A percentile compares a stretch with the other conserved stretches of the same genome.
These are phyloP conservation scores for Salix koriyanagi DNA, from an alignment of 345 rosid species.

Conservation along the genomic window DNA sequence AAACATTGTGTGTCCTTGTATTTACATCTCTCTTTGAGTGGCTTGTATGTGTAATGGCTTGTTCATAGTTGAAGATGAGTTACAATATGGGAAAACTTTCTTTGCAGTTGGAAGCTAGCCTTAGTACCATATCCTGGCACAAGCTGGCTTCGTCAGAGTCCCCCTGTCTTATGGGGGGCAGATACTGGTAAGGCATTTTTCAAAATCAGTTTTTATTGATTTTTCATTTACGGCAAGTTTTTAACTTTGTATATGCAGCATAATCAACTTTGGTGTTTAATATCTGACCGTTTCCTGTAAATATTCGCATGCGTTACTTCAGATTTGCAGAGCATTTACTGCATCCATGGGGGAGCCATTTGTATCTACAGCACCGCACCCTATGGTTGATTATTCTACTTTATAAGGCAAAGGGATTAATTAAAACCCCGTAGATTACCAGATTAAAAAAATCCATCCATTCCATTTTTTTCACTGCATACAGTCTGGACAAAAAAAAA, in stretches of 20 bases:
- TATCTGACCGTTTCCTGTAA: not conserved
- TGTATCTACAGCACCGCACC: not conserved
- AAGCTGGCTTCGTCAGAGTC: not conserved
- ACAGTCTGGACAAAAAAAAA: not conserved
- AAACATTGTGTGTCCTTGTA: too few relatives aligned
- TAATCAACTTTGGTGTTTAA: not conserved
- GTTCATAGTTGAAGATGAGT: too few relatives aligned
- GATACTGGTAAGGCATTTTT: not conserved
- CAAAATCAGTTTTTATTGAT: not conserved
- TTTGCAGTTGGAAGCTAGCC: not conserved
- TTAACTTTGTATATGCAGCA: not conserved
- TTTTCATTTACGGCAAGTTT: not conserved
- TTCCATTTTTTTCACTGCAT: not conserved
- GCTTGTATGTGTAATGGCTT: too few relatives aligned
- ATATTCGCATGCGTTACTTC: not conserved
- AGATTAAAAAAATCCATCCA: not conserved
- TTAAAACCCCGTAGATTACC: not conserved
- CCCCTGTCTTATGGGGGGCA: not conserved
- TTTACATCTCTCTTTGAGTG: too few relatives aligned
- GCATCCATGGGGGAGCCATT: too few relatives aligned
- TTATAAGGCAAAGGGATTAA: not conserved
- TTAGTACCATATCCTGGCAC: not conserved
- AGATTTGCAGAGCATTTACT: not conserved
- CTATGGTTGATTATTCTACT: not conserved
- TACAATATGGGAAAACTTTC: not conserved